These are phyloP conservation scores for Flaveria bidentis DNA, from an alignment of 129 eudicot species.

Conservation along the genomic window DNA sequence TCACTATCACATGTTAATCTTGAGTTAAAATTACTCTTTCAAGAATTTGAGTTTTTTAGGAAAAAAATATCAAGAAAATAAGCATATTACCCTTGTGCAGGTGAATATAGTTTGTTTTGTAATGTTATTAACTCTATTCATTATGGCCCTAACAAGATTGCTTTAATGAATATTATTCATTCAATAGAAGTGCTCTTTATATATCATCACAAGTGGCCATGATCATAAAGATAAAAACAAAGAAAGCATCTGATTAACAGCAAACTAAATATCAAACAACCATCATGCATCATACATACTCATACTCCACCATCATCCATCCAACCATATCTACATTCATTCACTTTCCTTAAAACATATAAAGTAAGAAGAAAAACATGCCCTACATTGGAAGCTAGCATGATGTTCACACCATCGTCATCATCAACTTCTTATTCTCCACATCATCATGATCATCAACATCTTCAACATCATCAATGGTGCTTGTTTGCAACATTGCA, in stretches of 20 bases:
- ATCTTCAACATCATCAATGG: conserved; percentile 29
- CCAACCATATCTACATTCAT: conserved; percentile 37
- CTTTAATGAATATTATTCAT: conserved; percentile 11
- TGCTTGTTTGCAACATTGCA: conserved; percentile 92
- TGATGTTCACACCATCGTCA: conserved; percentile 31
- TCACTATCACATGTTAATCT: background rate
- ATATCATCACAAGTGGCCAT: conserved; percentile 20
- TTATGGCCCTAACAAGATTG: conserved; percentile 12
- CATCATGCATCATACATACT: conserved; percentile 42
- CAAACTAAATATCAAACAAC: conserved; percentile 20
- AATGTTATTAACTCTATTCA: background rate
- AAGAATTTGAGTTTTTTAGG: too few species aligned
- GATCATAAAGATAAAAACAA: conserved; percentile 19
- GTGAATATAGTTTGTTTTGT: conserved; percentile 12
- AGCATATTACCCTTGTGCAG: conserved; percentile 18
- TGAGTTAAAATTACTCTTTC: too few species aligned
- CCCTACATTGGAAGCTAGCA: conserved; percentile 40
- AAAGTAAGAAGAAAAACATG: conserved; percentile 24
- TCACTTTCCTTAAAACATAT: conserved; percentile 36
- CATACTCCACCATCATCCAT: conserved; percentile 50
- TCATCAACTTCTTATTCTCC: conserved; percentile 33
- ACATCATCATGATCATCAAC: background rate
- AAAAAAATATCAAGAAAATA: background rate
- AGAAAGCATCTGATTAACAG: conserved; percentile 29
- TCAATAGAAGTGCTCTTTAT: background rate